Evolutionary conservation across 2,329 filamentous ascomycete species (phyloP), one percentile per base, ranked within the genome.

Genomic region (Fusarium sp.): DNA sequence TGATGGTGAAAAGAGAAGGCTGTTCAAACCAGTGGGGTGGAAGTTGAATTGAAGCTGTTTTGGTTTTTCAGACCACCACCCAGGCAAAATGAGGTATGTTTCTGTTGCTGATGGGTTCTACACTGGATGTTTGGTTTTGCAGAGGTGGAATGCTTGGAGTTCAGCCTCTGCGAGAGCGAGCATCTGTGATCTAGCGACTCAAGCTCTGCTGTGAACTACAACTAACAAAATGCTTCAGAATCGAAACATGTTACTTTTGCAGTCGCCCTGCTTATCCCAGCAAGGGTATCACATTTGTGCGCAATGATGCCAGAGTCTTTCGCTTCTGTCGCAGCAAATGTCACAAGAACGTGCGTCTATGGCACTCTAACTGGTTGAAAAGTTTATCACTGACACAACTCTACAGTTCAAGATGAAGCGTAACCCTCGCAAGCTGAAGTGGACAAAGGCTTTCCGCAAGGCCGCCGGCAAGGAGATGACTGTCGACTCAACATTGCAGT

Each of bases 341-440:
- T 81, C 87, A 88, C 80, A 85, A 85, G 77, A 91, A 90, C 82
- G 84, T 85, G 77, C 70, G 81, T 78, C 45, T 55, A 64, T 63
- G 67, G 8, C 41, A 50, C 37, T 37, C 30, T 33, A 42, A 50
- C 42, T 20, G 42, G 27, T 5, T 26, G 49, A 45, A 48, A 53
- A 50, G 20, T 30, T 27, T 45, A 55, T 44, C 46, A 50, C 70
- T 67, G 57, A 73, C 64, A 57, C 30, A 38, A 7, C 38, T 41
- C 26, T 56, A 64, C 73, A 90, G 87, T 97, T 97, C 89, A 96
- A 97, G 85, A 97, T 97, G 93, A 97, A 97, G 92, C 91, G 96
- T 75, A 98, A 98, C 85, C 95, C 95, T 38, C 91, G 95, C 81
- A 97, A 98, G 83, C 89, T 98, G 76, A 96, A 94, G 83, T 98